Conservation (phyloP, 2,329 filamentous ascomycete species). For the Paraphoma chrysanthemicola region DNA sequence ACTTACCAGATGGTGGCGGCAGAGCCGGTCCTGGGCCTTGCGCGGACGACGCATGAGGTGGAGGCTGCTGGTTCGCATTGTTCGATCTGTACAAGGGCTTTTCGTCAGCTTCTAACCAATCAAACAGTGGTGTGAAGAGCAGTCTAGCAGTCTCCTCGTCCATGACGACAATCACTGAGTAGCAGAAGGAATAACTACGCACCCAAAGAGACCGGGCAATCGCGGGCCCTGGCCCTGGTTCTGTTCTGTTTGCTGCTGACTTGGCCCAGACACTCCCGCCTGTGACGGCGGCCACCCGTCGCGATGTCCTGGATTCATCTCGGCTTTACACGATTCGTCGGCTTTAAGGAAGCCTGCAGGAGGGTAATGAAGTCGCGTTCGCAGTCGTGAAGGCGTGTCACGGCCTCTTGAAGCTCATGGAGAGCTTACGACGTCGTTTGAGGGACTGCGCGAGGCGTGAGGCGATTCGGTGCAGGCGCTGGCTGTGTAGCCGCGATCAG, state of each 20-base stretch:
- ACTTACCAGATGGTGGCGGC: slow-evolving; percentile 50
- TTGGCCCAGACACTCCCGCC: slow-evolving; percentile 55
- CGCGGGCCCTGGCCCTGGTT: slow-evolving; percentile 41
- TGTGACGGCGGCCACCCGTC: slow-evolving; percentile 54
- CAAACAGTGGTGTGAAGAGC: slow-evolving; percentile 12
- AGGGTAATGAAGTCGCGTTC: slow-evolving; percentile 21
- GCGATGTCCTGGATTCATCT: slow-evolving; percentile 51
- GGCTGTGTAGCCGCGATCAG: slow-evolving; percentile 28
- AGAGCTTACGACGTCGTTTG: slow-evolving; percentile 16
- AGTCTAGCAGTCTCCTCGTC: slow-evolving; percentile 20
- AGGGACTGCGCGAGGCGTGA: slow-evolving; percentile 10
- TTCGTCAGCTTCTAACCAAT: slow-evolving; percentile 25
- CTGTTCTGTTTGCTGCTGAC: slow-evolving; percentile 46
- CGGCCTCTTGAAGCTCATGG: slow-evolving; percentile 25
- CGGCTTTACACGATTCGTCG: slow-evolving; percentile 39
- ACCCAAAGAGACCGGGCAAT: slow-evolving; percentile 47
- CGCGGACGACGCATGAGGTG: slow-evolving; percentile 44
- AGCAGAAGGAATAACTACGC: slow-evolving; percentile 19
- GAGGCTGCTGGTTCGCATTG: slow-evolving; percentile 41
- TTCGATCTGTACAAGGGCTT: slow-evolving; percentile 29
- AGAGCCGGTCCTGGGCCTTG: slow-evolving; percentile 47
- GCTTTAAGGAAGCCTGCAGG: slow-evolving; percentile 30
- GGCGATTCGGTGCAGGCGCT: slow-evolving; percentile 18
- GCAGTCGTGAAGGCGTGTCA: slow-evolving; percentile 12
- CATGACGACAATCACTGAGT: slow-evolving; percentile 16